Evolutionary conservation across 1,284 basidiomycete genomes (phyloP).

Genomic region (Tylopilus sp.): DNA sequence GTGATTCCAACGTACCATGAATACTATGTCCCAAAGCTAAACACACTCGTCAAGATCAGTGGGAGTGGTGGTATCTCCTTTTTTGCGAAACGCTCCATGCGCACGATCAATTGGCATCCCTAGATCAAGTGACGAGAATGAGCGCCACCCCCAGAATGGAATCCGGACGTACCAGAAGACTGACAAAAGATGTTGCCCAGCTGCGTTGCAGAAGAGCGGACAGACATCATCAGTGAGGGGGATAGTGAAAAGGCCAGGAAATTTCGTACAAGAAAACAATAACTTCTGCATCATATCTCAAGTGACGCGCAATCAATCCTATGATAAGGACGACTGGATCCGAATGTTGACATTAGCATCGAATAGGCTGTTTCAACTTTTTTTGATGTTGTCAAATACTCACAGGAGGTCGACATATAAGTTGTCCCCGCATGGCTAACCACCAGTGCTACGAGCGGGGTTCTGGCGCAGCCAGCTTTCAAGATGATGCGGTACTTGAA

Average conservation of each 20-base stretch:
- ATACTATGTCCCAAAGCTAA: constrained; percentile 6
- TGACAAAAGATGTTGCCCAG: constrained; percentile 25
- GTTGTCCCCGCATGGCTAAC: constrained; percentile 26
- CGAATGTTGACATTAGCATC: constrained; percentile 11
- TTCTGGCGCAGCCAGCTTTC: constrained; percentile 21
- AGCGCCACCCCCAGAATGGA: not conserved
- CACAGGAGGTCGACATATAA: constrained; percentile 21
- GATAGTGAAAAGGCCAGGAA: not conserved
- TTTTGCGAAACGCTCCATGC: constrained; percentile 36
- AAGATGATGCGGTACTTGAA: constrained; percentile 28
- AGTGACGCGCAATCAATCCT: constrained; percentile 12
- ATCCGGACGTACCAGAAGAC: constrained; percentile 24
- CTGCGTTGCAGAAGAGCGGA: constrained; percentile 9
- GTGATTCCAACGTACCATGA: not conserved
- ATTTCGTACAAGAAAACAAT: constrained; percentile 29
- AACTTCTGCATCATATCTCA: constrained; percentile 21
- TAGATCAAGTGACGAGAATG: constrained; percentile 6
- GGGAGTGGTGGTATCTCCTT: not conserved
- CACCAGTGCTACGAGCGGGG: constrained; percentile 34
- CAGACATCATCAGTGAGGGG: constrained; percentile 15
- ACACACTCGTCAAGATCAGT: constrained; percentile 20
- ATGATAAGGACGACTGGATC: constrained; percentile 22
- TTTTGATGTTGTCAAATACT: constrained; percentile 1
- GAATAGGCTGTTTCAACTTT: not conserved
- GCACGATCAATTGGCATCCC: constrained; percentile 35